Conservation (phyloP, 148 eudicot species). For the Rhododendron ovatum region DNA sequence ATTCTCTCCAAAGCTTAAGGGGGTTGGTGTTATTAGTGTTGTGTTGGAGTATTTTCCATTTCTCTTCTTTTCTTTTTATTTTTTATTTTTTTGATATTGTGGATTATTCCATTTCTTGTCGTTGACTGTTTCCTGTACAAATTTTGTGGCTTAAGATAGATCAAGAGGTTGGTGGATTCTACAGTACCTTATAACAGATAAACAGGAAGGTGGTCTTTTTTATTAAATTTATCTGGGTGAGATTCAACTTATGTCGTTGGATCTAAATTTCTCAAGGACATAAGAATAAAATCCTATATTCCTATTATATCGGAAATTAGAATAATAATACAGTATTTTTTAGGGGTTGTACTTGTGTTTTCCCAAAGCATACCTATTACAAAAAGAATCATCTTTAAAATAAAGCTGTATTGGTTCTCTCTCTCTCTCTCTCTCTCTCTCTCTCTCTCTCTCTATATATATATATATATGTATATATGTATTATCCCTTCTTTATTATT, state of each 20-base stretch:
- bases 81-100: no score
- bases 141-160: background rate
- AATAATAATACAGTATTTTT: background rate
- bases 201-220: background rate
- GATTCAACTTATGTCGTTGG: background rate
- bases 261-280: background rate
- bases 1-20: background rate
- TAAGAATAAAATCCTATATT: background rate
- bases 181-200: background rate
- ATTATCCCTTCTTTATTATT: background rate
- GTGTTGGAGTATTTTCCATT: background rate
- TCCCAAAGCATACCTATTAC: no score
- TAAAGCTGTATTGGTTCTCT: no score
- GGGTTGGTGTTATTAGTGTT: background rate
- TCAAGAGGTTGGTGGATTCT: background rate
- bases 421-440: no score
- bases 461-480: no score
- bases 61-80: no score
- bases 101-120: background rate
- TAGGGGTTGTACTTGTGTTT: no score
- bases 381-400: no score
- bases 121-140: background rate
- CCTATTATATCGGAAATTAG: background rate
- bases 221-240: background rate
- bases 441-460: no score